Conservation (phyloP, 495 filamentous ascomycete species). For the Emericellopsis terricola region DNA sequence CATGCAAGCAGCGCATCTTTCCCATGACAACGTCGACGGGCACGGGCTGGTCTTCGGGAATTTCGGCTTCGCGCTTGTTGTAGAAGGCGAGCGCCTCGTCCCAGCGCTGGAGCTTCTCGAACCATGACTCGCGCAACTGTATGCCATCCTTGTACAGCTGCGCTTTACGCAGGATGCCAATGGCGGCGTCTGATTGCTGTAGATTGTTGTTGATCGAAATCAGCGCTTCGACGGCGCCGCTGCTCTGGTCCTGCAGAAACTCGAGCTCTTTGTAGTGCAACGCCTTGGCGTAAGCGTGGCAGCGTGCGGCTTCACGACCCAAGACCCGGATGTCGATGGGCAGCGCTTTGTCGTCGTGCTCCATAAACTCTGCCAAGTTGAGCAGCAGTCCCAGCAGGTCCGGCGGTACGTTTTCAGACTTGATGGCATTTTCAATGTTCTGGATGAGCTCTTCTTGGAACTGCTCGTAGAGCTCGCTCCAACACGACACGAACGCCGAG, state of each 20-base stretch:
- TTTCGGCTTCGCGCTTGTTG: slow-evolving; percentile 54
- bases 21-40: slow-evolving; percentile 93
- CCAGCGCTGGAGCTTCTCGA: slow-evolving; percentile 95
- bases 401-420: slow-evolving; percentile 80
- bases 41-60: slow-evolving; percentile 35
- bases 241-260: slow-evolving; percentile 91
- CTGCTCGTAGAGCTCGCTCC: slow-evolving; percentile 91
- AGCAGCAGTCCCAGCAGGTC: slow-evolving; percentile 88
- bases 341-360: slow-evolving; percentile 95
- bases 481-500: slow-evolving; percentile 94
- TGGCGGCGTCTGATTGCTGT: slow-evolving; percentile 92
- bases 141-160: slow-evolving; percentile 91
- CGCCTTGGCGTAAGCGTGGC: slow-evolving; percentile 94
- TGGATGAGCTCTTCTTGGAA: slow-evolving; percentile 84
- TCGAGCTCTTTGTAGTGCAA: slow-evolving; percentile 98
- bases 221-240: slow-evolving; percentile 86
- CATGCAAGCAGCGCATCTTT: slow-evolving; percentile 97
- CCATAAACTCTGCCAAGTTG: slow-evolving; percentile 98
- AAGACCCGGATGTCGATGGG: slow-evolving; percentile 91
- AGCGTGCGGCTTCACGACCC: slow-evolving; percentile 82
- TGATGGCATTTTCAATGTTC: slow-evolving; percentile 88
- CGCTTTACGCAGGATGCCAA: slow-evolving; percentile 87
- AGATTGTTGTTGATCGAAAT: slow-evolving; percentile 98
- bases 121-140: slow-evolving; percentile 86
- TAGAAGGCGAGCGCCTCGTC: slow-evolving; percentile 93